phyloP scores from a whole-genome alignment of 352 stramenopile genomes.

The Phytophthora hibernalis region DNA sequence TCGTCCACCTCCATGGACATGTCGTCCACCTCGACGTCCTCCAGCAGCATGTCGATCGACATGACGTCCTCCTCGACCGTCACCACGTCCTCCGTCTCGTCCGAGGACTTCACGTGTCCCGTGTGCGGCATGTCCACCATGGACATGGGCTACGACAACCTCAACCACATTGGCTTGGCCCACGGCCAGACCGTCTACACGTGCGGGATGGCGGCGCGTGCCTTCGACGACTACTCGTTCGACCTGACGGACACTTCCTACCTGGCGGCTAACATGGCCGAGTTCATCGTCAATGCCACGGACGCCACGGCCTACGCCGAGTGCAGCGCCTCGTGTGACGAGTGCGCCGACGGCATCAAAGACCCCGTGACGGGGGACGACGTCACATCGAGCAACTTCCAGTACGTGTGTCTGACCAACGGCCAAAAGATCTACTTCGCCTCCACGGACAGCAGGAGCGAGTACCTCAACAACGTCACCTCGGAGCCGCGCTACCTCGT shows the following conservation, averaged over 20 bases:
- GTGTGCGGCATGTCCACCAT: conserved; percentile 75
- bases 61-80: conserved; percentile 13
- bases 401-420: conserved; percentile 75
- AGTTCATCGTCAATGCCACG: conserved; percentile 52
- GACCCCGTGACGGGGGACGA: conserved; percentile 72
- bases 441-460: conserved; percentile 57
- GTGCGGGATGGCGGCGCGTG: conserved; percentile 73
- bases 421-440: conserved; percentile 90
- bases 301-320: conserved; percentile 36
- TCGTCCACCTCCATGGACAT: conserved; percentile 33
- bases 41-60: conserved; percentile 22
- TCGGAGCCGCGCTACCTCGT: conserved; percentile 61
- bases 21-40: too few relatives aligned
- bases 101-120: conserved; percentile 60
- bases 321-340: conserved; percentile 50
- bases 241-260: conserved; percentile 73
- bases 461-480: conserved; percentile 73
- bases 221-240: conserved; percentile 61
- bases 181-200: conserved; percentile 78
- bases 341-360: conserved; percentile 58
- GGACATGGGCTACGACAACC: conserved; percentile 61
- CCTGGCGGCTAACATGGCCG: conserved; percentile 71
- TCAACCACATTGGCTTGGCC: conserved; percentile 65
- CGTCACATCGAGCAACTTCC: conserved; percentile 64
- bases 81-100: conserved; percentile 20